Percentiles rank a stretch among this genome's conserved stretches.
Conservation (phyloP, 805 yeast genomes). For the Suhomyces sp. region DNA sequence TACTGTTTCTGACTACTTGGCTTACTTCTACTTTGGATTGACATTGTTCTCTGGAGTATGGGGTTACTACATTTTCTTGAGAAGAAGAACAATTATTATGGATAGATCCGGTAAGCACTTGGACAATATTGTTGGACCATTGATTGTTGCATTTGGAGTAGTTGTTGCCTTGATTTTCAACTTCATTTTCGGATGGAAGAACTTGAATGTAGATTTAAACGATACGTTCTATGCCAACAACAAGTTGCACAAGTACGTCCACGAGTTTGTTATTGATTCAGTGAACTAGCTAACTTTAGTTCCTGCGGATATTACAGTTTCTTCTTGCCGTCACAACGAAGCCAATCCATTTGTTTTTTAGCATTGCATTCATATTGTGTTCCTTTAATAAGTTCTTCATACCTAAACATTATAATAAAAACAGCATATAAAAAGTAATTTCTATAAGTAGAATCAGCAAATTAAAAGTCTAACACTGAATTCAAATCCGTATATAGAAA, state of each 20-base stretch:
- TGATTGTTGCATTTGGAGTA: constrained; percentile 71
- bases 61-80: constrained; percentile 80
- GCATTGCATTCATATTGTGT: constrained; percentile 1
- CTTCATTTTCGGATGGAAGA: constrained; percentile 60
- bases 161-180: constrained; percentile 66
- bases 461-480: too few species aligned
- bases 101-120: constrained; percentile 84
- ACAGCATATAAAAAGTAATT: too few species aligned
- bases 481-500: too few species aligned
- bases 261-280: constrained; percentile 32
- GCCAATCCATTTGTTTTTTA: too few species aligned
- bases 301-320: too few species aligned
- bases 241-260: constrained; percentile 34
- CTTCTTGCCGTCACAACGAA: too few species aligned
- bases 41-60: constrained; percentile 83
- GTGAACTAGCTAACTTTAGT: constrained; percentile 13
- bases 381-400: too few species aligned
- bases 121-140: constrained; percentile 88
- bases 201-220: constrained; percentile 23
- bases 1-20: constrained; percentile 63
- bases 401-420: too few species aligned
- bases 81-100: constrained; percentile 69
- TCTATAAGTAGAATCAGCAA: too few species aligned
- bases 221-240: constrained; percentile 30
- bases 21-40: constrained; percentile 76